Evolutionary conservation across 202 grass and related monocot species (phyloP), one percentile per base, ranked within the genome.

Genomic region (Setaria viridis): DNA sequence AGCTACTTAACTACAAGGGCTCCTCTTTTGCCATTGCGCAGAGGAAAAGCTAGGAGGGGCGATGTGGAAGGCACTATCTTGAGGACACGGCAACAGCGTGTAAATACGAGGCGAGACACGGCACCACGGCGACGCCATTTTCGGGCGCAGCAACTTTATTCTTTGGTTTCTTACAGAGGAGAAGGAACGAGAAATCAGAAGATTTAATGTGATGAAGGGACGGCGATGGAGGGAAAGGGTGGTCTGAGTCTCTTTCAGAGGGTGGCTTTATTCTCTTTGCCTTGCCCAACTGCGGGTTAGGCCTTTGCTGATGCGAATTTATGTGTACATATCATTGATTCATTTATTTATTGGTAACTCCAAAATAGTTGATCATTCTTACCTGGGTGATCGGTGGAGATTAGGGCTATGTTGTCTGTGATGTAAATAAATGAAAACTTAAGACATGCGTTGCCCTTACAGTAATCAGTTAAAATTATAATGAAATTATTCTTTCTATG

Each of bases 1-100:
- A 9, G 8, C 15, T 66, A 66, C 73, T 76, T 34, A 77, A 62
- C 20, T 60, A 59, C 54, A 83, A 69, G 80, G 69, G 20, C 2
- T 83, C 59, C 39, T 53, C 66, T 80, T 53, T 84, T 86, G 67
- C 70, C 83, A 78, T 86, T 84, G 86, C 79, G 49, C 25, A 74
- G 66, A 62, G 76, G 51, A 77, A 94, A 93, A 78, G 85, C 77
- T 84, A 70, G 83, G 63, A 73, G 16, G 3, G n/a, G 86, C 80
- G 86, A 97, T 67, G 90, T 94, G 94, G 92, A 94, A 87, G 62
- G 65, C 94, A 97, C 90, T 91, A 92, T 46, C 83, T 76, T 77
- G 70, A 80, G 89, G 67, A 63, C 43, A 46, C 54, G 80, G 70
- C 62, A 70, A 87, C 89, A 70, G 76, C 63, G 76, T 91, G 89